Conservation (phyloP, 345 rosid genomes). For the Rubroshorea leprosula region DNA sequence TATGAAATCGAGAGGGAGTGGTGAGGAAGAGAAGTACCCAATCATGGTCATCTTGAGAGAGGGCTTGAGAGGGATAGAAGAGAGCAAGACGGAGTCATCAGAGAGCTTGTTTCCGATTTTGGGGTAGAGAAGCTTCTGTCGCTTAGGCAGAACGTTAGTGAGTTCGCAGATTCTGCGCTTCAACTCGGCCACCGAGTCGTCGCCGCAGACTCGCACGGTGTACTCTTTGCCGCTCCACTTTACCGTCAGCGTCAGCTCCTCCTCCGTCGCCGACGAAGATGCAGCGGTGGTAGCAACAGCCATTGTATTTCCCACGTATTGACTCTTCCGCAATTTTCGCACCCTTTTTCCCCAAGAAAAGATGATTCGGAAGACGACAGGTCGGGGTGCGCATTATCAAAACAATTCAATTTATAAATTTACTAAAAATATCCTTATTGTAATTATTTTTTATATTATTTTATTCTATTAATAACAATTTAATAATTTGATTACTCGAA, state of each 20-base stretch:
- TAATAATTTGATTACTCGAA: too few species aligned
- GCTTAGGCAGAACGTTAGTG: conserved; percentile 77
- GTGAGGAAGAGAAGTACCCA: conserved; percentile 37
- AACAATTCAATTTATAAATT: too few species aligned
- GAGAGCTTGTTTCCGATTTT: conserved; percentile 81
- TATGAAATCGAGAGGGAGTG: background rate
- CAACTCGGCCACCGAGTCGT: conserved; percentile 85
- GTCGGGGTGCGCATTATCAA: too few species aligned
- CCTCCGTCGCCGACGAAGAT: conserved; percentile 45
- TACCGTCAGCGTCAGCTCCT: conserved; percentile 70
- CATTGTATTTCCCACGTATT: background rate
- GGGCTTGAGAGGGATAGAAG: conserved; percentile 70
- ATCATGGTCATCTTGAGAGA: conserved; percentile 96
- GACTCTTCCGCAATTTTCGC: too few species aligned
- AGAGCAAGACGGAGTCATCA: conserved; percentile 66
- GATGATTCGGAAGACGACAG: too few species aligned
- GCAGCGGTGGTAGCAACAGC: conserved; percentile 21
- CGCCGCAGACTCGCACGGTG: conserved; percentile 76
- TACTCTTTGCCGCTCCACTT: conserved; percentile 96
- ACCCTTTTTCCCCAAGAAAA: too few species aligned
- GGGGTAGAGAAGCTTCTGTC: conserved; percentile 96
- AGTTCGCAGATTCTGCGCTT: conserved; percentile 85
- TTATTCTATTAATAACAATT: too few species aligned
- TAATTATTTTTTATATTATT: too few species aligned
- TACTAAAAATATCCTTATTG: too few species aligned